Evolutionary conservation across 805 yeast species (phyloP).

Genomic region (Grigorovia humatica): DNA sequence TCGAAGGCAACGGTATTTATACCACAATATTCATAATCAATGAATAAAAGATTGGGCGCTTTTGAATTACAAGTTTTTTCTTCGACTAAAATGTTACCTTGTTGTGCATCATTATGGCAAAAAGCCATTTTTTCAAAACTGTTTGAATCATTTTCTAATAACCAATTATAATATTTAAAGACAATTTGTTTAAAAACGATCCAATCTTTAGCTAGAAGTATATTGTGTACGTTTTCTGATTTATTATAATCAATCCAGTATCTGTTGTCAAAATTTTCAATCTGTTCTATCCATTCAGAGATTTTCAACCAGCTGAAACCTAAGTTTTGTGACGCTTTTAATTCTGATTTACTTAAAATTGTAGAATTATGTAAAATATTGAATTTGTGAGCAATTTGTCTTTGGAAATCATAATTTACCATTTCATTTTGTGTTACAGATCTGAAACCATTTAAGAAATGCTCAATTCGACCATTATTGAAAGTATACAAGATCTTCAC

Average conservation of each 20-base stretch:
- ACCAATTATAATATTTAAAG: conserved; percentile 47
- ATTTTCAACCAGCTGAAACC: conserved; percentile 50
- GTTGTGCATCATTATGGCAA: conserved; percentile 92
- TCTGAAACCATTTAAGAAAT: conserved; percentile 67
- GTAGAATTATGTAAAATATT: conserved; percentile 76
- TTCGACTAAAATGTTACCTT: conserved; percentile 69
- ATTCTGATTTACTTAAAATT: conserved; percentile 45
- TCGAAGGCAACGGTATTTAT: conserved; percentile 77
- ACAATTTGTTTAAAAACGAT: conserved; percentile 37
- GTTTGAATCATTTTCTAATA: conserved; percentile 22
- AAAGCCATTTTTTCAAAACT: conserved; percentile 39
- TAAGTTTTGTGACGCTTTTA: conserved; percentile 40
- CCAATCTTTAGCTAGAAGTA: conserved; percentile 33
- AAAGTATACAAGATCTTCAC: conserved; percentile 65
- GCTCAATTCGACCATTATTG: conserved; percentile 83
- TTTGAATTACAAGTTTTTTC: conserved; percentile 36
- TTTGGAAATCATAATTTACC: conserved; percentile 54
- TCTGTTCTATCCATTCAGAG: conserved; percentile 52
- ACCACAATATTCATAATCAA: conserved; percentile 90
- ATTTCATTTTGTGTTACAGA: conserved; percentile 63
- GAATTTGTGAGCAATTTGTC: conserved; percentile 85
- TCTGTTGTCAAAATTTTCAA: conserved; percentile 24
- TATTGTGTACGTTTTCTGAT: conserved; percentile 18
- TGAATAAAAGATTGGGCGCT: conserved; percentile 55
- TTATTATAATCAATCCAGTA: conserved; percentile 27